A percentile compares a stretch with the other conserved stretches of the same genome.
Conservation (phyloP, 257 asterid genomes). For the Perilla frutescens region DNA sequence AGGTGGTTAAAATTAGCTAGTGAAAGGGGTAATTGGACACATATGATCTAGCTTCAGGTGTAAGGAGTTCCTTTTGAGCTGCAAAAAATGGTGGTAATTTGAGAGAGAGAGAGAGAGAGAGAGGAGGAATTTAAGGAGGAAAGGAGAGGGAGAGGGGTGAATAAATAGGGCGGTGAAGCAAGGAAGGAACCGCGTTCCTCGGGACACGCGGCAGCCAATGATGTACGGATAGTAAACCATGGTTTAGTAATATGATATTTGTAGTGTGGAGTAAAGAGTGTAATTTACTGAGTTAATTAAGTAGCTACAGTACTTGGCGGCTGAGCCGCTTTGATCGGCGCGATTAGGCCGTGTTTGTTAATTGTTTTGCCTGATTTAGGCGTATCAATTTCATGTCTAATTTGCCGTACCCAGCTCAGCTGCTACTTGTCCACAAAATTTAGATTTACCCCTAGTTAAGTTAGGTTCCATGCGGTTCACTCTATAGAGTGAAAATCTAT, state of each 20-base stretch:
- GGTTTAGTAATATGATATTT: conserved; percentile 32
- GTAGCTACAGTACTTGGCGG: conserved; percentile 24
- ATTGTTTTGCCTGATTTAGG: not conserved
- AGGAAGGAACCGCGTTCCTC: conserved; percentile 64
- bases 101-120: not conserved
- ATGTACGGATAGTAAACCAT: conserved; percentile 59
- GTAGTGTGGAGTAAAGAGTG: conserved; percentile 1
- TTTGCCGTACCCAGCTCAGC: too few relatives aligned
- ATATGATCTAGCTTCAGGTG: too few relatives aligned
- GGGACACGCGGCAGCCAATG: conserved; percentile 71
- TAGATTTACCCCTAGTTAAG: too few relatives aligned
- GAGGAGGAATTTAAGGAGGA: not conserved
- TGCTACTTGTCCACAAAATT: too few relatives aligned
- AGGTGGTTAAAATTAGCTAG: not conserved
- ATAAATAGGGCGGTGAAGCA: conserved; percentile 63
- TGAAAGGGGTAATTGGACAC: not conserved
- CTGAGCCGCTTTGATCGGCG: conserved; percentile 33
- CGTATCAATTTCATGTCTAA: not conserved
- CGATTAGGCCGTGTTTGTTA: not conserved
- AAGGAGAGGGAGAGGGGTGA: conserved; percentile 17
- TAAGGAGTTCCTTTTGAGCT: not conserved
- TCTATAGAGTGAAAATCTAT: too few relatives aligned
- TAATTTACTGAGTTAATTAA: conserved; percentile 17
- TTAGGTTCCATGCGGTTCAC: too few relatives aligned
- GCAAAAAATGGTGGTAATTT: not conserved